Evolutionary conservation across 108 stramenopile species (phyloP).

Genomic region (Seminavis robusta): DNA sequence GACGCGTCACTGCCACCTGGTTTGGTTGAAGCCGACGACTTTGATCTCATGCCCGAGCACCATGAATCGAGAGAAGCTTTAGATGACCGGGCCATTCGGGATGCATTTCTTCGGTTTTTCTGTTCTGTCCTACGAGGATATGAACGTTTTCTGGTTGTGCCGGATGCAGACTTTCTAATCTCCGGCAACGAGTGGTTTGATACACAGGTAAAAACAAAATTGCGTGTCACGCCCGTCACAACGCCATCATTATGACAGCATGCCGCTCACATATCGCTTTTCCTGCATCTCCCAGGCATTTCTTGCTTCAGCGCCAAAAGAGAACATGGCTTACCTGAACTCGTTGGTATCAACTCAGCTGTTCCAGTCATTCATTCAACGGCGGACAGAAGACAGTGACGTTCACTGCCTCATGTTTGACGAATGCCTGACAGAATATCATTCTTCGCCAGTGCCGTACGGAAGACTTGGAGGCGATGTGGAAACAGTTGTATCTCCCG

Average conservation of each 20-base stretch:
- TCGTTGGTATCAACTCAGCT: slow-evolving; percentile 69
- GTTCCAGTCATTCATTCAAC: slow-evolving; percentile 85
- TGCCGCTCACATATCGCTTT: too few species aligned
- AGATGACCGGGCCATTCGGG: slow-evolving; percentile 81
- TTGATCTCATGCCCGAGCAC: slow-evolving; percentile 18
- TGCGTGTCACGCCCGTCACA: too few species aligned
- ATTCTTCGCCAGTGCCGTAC: slow-evolving; percentile 64
- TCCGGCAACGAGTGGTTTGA: slow-evolving; percentile 89
- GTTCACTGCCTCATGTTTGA: slow-evolving; percentile 83
- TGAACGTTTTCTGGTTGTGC: slow-evolving; percentile 78
- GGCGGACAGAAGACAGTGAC: slow-evolving; percentile 84
- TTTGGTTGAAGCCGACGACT: slow-evolving; percentile 17
- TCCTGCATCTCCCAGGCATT: too few species aligned
- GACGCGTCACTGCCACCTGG: slow-evolving; percentile 24
- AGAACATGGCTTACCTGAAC: slow-evolving; percentile 51
- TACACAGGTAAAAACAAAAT: too few species aligned
- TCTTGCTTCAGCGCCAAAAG: slow-evolving; percentile 52
- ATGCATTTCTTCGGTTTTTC: slow-evolving; percentile 82
- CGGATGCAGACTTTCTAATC: slow-evolving; percentile 81
- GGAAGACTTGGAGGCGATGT: slow-evolving; percentile 70
- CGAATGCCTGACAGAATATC: slow-evolving; percentile 78
- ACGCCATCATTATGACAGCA: too few species aligned
- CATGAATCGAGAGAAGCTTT: slow-evolving; percentile 59
- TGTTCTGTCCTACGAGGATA: slow-evolving; percentile 75
- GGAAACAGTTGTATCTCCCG: slow-evolving; percentile 21